Conservation (phyloP, 1,284 basidiomycete species). For the Gomphus sp. region DNA sequence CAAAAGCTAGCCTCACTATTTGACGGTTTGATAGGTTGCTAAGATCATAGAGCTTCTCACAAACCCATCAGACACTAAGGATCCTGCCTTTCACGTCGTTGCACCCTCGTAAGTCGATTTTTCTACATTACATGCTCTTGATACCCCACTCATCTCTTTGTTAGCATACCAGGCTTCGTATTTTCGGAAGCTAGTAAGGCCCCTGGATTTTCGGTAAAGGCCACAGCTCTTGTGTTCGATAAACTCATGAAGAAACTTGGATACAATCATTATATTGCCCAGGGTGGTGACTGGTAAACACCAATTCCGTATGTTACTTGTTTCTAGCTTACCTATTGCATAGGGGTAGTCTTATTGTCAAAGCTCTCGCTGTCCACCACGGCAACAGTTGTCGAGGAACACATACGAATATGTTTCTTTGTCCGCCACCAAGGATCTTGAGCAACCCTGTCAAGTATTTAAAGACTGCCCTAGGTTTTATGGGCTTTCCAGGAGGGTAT, state of each 20-base stretch:
- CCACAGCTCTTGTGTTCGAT: constrained; percentile 12
- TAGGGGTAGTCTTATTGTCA: constrained; percentile 14
- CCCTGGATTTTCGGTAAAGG: constrained; percentile 2
- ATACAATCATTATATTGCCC: constrained; percentile 14
- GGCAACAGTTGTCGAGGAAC: constrained; percentile 13
- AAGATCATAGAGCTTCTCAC: no score
- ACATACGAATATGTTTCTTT: constrained; percentile 11
- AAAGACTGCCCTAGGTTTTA: constrained; percentile 10
- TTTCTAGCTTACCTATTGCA: neutral
- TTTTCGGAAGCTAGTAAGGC: no score
- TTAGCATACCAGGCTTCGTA: no score
- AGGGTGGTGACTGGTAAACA: constrained; percentile 16
- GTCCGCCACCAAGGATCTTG: constrained; percentile 3
- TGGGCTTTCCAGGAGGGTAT: constrained; percentile 14
- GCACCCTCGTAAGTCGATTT: no score
- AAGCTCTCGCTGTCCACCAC: constrained; percentile 13
- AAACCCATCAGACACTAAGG: no score
- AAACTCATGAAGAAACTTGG: constrained; percentile 15
- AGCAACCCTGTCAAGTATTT: constrained; percentile 10
- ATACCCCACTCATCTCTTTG: no score
- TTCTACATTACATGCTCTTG: no score
- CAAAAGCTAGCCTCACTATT: neutral
- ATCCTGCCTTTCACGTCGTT: no score
- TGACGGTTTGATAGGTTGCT: constrained; percentile 7
- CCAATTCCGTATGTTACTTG: neutral